Evolutionary conservation across 257 asterid genomes (phyloP).

Genomic region (Salvia rosmarinus): DNA sequence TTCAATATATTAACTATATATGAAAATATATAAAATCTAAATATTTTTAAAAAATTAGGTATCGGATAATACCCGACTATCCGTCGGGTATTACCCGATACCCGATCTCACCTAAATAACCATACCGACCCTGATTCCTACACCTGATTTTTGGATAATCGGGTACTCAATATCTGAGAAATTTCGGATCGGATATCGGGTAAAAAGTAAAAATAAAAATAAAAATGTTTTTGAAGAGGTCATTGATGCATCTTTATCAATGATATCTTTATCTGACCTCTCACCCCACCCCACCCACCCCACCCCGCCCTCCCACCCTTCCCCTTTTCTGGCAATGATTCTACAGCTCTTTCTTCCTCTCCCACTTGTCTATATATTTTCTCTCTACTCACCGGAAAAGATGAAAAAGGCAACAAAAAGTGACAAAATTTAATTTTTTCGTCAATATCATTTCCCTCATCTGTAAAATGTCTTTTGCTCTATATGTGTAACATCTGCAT

Average conservation of each 20-base stretch:
- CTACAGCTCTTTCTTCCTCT: slow-evolving; percentile 44
- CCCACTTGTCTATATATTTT: background rate
- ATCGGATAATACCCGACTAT: no score
- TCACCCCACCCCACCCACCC: no score
- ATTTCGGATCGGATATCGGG: no score
- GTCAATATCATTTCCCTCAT: background rate
- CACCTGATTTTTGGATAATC: no score
- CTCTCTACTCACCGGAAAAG: slow-evolving; percentile 2
- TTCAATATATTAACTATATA: no score
- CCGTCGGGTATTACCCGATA: no score
- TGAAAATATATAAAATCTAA: no score
- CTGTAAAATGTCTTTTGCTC: slow-evolving; percentile 36
- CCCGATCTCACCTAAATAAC: no score
- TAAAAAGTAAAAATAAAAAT: background rate
- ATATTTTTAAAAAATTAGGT: no score
- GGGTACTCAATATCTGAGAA: no score
- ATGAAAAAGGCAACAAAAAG: slow-evolving; percentile 9
- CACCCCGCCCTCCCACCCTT: no score
- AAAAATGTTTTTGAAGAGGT: background rate
- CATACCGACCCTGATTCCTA: no score
- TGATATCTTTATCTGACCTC: slow-evolving; percentile 32
- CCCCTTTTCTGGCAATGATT: slow-evolving; percentile 53
- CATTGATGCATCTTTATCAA: slow-evolving; percentile 40
- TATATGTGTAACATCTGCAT: slow-evolving; percentile 46
- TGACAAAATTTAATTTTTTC: slow-evolving; percentile 11